phyloP scores from a whole-genome alignment of 2,329 filamentous ascomycete species.

The Neonectria ditissima region DNA sequence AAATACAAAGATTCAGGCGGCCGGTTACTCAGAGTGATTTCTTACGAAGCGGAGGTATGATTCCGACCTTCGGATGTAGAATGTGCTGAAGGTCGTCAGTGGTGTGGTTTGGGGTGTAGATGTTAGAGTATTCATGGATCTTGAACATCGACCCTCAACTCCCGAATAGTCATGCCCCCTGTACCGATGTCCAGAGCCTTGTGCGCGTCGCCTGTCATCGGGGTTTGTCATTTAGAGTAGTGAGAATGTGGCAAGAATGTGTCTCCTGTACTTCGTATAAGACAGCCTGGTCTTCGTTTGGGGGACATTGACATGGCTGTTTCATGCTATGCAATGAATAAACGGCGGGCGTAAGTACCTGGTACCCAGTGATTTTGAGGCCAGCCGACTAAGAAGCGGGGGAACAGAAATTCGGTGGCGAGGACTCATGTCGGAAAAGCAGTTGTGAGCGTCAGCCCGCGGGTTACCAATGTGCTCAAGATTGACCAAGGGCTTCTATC shows the following conservation, averaged over 20 bases:
- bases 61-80: too few species aligned
- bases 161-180: neutral
- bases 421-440: neutral
- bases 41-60: too few species aligned
- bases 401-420: neutral
- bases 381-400: neutral
- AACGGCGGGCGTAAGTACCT: neutral
- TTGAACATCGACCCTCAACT: neutral
- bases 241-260: neutral
- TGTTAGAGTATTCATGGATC: neutral
- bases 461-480: neutral
- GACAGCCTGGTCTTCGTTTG: neutral
- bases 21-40: too few species aligned
- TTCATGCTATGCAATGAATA: neutral
- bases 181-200: neutral
- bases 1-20: too few species aligned
- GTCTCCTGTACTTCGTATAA: too few species aligned
- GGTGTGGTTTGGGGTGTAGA: too few species aligned
- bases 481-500: too few species aligned
- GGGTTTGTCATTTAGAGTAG: neutral
- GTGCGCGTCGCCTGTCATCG: neutral
- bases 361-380: neutral
- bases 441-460: neutral
- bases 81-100: too few species aligned
- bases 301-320: neutral